Base-by-base conservation (phyloP, 257 asterid species). In the Solanum virginianum region DNA sequence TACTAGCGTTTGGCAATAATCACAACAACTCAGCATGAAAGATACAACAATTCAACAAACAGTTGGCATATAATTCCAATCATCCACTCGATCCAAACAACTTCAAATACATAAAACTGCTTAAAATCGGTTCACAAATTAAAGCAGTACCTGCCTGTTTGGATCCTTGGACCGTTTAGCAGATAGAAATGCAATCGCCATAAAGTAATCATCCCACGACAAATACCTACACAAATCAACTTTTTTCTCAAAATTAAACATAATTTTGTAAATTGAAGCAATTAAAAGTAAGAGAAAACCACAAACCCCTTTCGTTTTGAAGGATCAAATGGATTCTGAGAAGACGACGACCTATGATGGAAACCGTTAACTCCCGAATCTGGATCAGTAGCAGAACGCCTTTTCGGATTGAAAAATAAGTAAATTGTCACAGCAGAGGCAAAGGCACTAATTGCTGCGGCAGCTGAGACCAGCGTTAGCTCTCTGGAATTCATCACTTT, bases 81-180 rank as follows among this genome's bases (percentile, higher is more conserved):
- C 15, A 51, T 24, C 63, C 10, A 26, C 18, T 51, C 29, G 66
- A 1, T 60, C 82, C 63, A 53, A 79, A 53, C 5, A 1, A 53
- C 29, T 26, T 53, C 15, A 32, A 26, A 53, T 53, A 26, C 9
- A 16, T 24, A 54, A 11, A 77, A 77, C 51, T 3, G 43, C 63
- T 24, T 14, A 26, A 77, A 77, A 49, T 24, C 2, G 4, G 45
- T 79, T 53, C 65, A 79, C 17, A 79, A 70, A 53, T 15, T 79
- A 79, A 1, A 16, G 3, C 29, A 51, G 24, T 87, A 93, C 99
- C 99, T 95, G 98, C 89, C 99, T 91, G 89, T 95, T 94, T 79
- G 99, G 99, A 91, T 95, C 99, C 89, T 95, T 95, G 69, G 99
- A 95, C 84, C 99, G 90, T 89, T 95, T 94, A 47, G 99, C 98